Conservation (phyloP, 495 filamentous ascomycete genomes). For the Podospora conica region DNA sequence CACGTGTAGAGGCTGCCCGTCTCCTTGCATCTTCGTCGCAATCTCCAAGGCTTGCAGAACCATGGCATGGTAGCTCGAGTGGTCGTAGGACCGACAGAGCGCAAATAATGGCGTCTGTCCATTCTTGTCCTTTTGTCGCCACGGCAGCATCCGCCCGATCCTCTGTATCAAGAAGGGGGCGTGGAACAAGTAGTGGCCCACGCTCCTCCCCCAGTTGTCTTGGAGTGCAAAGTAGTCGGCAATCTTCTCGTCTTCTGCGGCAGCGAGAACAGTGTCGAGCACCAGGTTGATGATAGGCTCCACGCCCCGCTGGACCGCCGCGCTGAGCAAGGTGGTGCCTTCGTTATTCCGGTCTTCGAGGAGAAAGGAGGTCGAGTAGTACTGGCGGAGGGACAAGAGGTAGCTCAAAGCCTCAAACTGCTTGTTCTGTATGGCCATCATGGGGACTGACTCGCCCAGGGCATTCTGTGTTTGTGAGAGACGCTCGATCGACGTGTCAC, state of each 20-base stretch:
- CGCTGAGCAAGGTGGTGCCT: conserved; percentile 82
- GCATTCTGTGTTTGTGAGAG: conserved; percentile 75
- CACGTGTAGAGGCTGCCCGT: conserved; percentile 73
- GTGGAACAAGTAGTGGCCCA: conserved; percentile 95
- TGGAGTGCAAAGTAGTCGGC: conserved; percentile 62
- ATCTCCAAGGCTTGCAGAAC: conserved; percentile 69
- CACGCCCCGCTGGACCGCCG: conserved; percentile 87
- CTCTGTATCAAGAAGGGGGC: conserved; percentile 69
- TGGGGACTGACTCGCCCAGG: conserved; percentile 77
- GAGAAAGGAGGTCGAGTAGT: conserved; percentile 61
- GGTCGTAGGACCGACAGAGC: conserved; percentile 90
- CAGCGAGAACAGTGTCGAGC: conserved; percentile 51
- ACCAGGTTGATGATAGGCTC: conserved; percentile 66
- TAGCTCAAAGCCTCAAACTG: conserved; percentile 66
- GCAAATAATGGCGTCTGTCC: conserved; percentile 96
- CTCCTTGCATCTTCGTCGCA: conserved; percentile 67
- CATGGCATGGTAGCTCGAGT: conserved; percentile 80
- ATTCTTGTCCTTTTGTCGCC: conserved; percentile 88
- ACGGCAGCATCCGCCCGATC: conserved; percentile 73
- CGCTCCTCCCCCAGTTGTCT: conserved; percentile 80
- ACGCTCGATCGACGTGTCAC: conserved; percentile 77
- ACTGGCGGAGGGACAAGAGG: conserved; percentile 66
- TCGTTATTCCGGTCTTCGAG: conserved; percentile 82
- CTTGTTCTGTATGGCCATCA: conserved; percentile 90
- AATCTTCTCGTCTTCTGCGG: conserved; percentile 40